phyloP scores from a whole-genome alignment of 2,329 filamentous ascomycete species.

The Venturia effusa region DNA sequence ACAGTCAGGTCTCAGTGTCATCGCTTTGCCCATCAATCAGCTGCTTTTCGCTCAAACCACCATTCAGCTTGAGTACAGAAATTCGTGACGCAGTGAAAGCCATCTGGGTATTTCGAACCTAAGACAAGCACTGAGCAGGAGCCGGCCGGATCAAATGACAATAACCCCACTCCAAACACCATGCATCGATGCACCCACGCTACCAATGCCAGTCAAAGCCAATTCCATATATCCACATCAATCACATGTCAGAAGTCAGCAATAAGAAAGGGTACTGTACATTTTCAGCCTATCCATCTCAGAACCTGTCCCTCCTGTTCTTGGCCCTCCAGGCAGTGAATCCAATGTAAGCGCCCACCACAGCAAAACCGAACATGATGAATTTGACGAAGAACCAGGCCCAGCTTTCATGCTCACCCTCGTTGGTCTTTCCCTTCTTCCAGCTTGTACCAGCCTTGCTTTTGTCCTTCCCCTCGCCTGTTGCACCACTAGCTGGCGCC shows the following conservation, averaged over 20 bases:
- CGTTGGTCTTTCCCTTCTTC: slow-evolving; percentile 32
- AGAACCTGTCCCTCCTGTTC: slow-evolving; percentile 36
- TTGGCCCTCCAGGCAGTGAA: slow-evolving; percentile 72
- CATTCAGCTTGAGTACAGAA: background rate
- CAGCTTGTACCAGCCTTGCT: slow-evolving; percentile 21
- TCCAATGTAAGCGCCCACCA: slow-evolving; percentile 71
- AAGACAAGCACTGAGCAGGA: background rate
- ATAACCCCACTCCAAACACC: background rate
- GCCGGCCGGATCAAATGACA: background rate
- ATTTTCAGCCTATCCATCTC: slow-evolving; percentile 7
- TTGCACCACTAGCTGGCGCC: slow-evolving; percentile 36
- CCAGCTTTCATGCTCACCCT: slow-evolving; percentile 43
- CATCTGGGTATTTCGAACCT: background rate
- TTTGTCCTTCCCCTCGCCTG: slow-evolving; percentile 18
- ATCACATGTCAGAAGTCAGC: background rate
- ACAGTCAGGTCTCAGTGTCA: background rate
- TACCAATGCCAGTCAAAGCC: background rate
- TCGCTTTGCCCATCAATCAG: background rate
- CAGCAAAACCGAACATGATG: slow-evolving; percentile 58
- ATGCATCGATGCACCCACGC: slow-evolving; percentile 3
- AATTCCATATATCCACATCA: slow-evolving; percentile 1
- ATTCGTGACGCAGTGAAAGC: background rate
- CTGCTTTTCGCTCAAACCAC: background rate
- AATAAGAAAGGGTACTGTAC: background rate
- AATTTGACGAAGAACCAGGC: slow-evolving; percentile 72